Evolutionary conservation across 805 yeast genomes (phyloP).

Genomic region (Nakazawaea siamensis): DNA sequence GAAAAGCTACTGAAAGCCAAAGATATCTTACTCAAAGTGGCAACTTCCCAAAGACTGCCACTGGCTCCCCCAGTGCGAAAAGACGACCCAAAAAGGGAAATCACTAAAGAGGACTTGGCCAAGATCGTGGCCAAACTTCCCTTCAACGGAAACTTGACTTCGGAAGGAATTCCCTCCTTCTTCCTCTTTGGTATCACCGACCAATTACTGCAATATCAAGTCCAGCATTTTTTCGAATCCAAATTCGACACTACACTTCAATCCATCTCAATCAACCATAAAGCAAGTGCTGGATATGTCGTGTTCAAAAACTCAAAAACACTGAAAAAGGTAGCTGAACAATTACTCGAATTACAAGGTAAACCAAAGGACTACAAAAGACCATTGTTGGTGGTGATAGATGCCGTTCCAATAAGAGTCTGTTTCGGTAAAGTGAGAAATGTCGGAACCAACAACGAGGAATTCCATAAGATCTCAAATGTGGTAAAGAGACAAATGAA

Average conservation of each 20-base stretch:
- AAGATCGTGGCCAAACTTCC: slow-evolving; percentile 58
- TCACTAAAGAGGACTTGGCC: slow-evolving; percentile 35
- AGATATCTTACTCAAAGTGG: slow-evolving; percentile 3
- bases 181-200: slow-evolving; percentile 71
- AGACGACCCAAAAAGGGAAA: slow-evolving; percentile 27
- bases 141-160: slow-evolving; percentile 44
- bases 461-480: slow-evolving; percentile 36
- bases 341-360: slow-evolving; percentile 9
- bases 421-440: slow-evolving; percentile 45
- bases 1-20: slow-evolving; percentile 4
- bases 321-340: slow-evolving; percentile 39
- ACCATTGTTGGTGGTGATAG: slow-evolving; percentile 27
- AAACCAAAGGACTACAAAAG: slow-evolving; percentile 8
- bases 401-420: slow-evolving; percentile 37
- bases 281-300: slow-evolving; percentile 57
- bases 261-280: slow-evolving; percentile 42
- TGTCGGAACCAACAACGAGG: slow-evolving; percentile 33
- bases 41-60: slow-evolving; percentile 21
- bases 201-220: slow-evolving; percentile 54
- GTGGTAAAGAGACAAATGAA: slow-evolving; percentile 47
- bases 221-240: slow-evolving; percentile 40
- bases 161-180: slow-evolving; percentile 42
- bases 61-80: too few relatives aligned
- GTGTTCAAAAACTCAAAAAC: slow-evolving; percentile 37
- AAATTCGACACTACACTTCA: slow-evolving; percentile 36